These are phyloP conservation scores for Saitozyma sp. DNA, from an alignment of 768 basidiomycete species.

Conservation along the genomic window DNA sequence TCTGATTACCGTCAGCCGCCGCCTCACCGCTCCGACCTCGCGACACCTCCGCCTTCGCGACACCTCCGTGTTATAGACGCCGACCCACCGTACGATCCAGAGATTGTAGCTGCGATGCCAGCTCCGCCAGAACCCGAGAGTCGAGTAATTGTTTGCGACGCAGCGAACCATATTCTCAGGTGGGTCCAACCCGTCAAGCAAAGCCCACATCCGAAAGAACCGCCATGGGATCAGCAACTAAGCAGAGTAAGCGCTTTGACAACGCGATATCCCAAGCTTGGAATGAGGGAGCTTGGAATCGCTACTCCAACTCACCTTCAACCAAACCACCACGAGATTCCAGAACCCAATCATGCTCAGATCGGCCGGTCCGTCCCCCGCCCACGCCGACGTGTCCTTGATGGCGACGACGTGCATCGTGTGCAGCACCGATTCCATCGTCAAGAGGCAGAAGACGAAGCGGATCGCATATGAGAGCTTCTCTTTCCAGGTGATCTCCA, in stretches of 20 bases:
- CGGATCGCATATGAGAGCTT: slow-evolving; percentile 63
- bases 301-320: slow-evolving; percentile 66
- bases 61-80: background rate
- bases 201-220: slow-evolving; percentile 92
- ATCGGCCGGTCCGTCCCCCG: slow-evolving; percentile 71
- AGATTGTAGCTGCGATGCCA: slow-evolving; percentile 98
- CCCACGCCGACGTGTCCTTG: slow-evolving; percentile 72
- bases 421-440: slow-evolving; percentile 89
- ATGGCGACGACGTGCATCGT: slow-evolving; percentile 97
- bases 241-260: slow-evolving; percentile 9
- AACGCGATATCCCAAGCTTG: no score
- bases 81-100: slow-evolving; percentile 78
- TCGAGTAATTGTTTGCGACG: slow-evolving; percentile 95
- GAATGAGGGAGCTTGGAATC: background rate
- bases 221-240: slow-evolving; percentile 93
- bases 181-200: slow-evolving; percentile 82
- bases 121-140: slow-evolving; percentile 87
- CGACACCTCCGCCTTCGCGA: background rate
- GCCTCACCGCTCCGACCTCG: slow-evolving; percentile 2
- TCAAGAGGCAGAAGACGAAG: slow-evolving; percentile 69
- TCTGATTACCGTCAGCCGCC: slow-evolving; percentile 54
- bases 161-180: slow-evolving; percentile 99
- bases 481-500: slow-evolving; percentile 56
- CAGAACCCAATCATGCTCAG: slow-evolving; percentile 93
- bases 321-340: slow-evolving; percentile 94